Base-by-base conservation (phyloP, 495 filamentous ascomycete genomes). In the Aeminium ludgeri region DNA sequence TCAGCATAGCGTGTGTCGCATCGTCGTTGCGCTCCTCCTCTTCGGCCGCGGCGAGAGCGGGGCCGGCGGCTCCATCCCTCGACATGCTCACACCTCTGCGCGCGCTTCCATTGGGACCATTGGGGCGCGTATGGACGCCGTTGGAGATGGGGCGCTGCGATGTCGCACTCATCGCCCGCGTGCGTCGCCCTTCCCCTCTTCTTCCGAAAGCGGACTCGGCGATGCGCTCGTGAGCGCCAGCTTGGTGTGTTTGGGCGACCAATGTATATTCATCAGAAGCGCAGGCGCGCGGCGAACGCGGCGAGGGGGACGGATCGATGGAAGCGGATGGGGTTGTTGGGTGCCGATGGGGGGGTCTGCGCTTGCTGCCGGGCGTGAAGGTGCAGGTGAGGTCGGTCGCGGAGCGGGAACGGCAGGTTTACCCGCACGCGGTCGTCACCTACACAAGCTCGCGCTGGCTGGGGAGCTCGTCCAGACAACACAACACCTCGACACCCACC, bases 1-100 rank as follows among this genome's bases (percentile, higher is more conserved):
- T 69, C 50, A 82, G 80, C 46, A 68, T 53, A 31, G 68, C 67
- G 45, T 73, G 61, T 55, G 68, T 66, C 41, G 72, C 68, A 56
- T 83, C 77, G 43, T 83, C 78, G 41, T 81, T 78, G 11, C 31
- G 27, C 16, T 18, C 15, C 44, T 40, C 40, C 30, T 46, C 47
- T 46, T 52, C 58, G 40, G 59, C 59, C 38, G 60, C 34, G 20
- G 20, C 36, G 19, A 16, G 15, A 12, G 19, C 17, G 11, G 37
- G 42, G 41, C 62, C 58, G 50, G 62, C 61, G 48, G 56, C 55
- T 17, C 61, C 64, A 45, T 69, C 66, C 46, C 62, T 59, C 43
- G 64, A 65, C 56, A 62, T 56, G 38, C 65, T 66, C 30, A 59
- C 62, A 18, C 30, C 40, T 5, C 44, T 34, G 10, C 48, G 44